Conservation (phyloP, 306 rosid genomes). For the Cucumis sativus region DNA sequence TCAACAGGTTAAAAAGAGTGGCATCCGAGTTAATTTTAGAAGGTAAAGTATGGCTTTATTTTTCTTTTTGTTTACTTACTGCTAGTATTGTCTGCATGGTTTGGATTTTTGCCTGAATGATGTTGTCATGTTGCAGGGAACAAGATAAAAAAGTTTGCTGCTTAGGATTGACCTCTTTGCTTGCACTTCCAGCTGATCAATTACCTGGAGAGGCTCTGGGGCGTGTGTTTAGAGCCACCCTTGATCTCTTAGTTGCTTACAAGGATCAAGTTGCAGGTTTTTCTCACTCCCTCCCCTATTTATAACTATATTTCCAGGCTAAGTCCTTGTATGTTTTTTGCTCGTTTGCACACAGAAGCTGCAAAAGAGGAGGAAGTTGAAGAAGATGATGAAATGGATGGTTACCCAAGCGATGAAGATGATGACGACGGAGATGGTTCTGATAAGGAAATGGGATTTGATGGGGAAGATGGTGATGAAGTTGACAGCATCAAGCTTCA, state of each 20-base stretch:
- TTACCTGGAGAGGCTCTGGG: slow-evolving; percentile 78
- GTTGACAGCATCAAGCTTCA: slow-evolving; percentile 55
- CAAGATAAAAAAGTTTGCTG: slow-evolving; percentile 92
- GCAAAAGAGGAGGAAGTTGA: slow-evolving; percentile 79
- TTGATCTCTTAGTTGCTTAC: slow-evolving; percentile 79
- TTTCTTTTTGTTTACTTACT: background rate
- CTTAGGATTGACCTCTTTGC: slow-evolving; percentile 76
- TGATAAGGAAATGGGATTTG: slow-evolving; percentile 91
- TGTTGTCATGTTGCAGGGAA: slow-evolving; percentile 42
- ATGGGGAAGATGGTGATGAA: slow-evolving; percentile 79
- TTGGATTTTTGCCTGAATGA: slow-evolving; percentile 2
- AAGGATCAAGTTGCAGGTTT: slow-evolving; percentile 93
- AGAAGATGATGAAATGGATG: slow-evolving; percentile 96
- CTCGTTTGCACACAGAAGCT: slow-evolving; percentile 43
- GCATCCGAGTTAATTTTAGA: slow-evolving; percentile 56
- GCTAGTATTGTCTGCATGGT: background rate
- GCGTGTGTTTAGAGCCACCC: slow-evolving; percentile 77
- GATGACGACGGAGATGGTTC: slow-evolving; percentile 73
- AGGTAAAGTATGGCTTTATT: slow-evolving; percentile 26
- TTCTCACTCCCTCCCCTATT: background rate
- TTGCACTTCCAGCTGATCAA: slow-evolving; percentile 66
- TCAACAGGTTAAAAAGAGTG: slow-evolving; percentile 74
- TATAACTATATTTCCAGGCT: background rate
- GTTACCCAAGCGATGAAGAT: slow-evolving; percentile 75
- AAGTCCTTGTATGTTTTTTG: slow-evolving; percentile 1